A percentile compares a stretch with the other conserved stretches of the same genome.
Evolutionary conservation across 306 rosid species (phyloP).

Genomic region (Vigna radiata): DNA sequence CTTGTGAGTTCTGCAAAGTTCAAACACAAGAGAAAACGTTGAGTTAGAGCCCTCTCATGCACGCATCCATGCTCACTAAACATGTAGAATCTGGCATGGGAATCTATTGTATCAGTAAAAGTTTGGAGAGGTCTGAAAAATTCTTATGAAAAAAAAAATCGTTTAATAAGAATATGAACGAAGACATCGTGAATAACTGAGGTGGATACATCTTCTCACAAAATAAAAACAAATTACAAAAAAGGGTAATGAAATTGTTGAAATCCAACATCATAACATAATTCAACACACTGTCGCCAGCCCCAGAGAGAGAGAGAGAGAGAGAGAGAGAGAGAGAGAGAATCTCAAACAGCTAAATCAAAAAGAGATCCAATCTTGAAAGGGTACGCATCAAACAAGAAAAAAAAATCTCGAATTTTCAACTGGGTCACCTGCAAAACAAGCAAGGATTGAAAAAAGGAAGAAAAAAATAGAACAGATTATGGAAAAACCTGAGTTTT

Average conservation of each 20-base stretch:
- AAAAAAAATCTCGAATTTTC: constrained; percentile 39
- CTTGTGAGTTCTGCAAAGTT: constrained; percentile 48
- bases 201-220: constrained; percentile 1
- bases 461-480: background rate
- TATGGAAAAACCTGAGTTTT: constrained; percentile 26
- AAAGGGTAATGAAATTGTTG: constrained; percentile 9
- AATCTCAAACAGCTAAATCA: constrained; percentile 38
- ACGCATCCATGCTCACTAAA: constrained; percentile 20
- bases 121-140: background rate
- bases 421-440: constrained; percentile 45
- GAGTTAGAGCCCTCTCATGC: constrained; percentile 23
- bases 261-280: constrained; percentile 39
- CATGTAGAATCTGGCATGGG: constrained; percentile 32
- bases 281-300: constrained; percentile 42
- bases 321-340: background rate
- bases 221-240: background rate
- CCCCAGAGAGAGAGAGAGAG: background rate
- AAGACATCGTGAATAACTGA: constrained; percentile 21
- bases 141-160: background rate
- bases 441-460: constrained; percentile 6
- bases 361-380: constrained; percentile 44
- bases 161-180: constrained; percentile 13
- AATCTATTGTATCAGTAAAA: constrained; percentile 29
- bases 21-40: constrained; percentile 11
- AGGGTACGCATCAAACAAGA: constrained; percentile 45